Percentiles rank a stretch among this genome's conserved stretches.
Evolutionary conservation across 805 yeast genomes (phyloP).

Genomic region (Metschnikowia henanensis): DNA sequence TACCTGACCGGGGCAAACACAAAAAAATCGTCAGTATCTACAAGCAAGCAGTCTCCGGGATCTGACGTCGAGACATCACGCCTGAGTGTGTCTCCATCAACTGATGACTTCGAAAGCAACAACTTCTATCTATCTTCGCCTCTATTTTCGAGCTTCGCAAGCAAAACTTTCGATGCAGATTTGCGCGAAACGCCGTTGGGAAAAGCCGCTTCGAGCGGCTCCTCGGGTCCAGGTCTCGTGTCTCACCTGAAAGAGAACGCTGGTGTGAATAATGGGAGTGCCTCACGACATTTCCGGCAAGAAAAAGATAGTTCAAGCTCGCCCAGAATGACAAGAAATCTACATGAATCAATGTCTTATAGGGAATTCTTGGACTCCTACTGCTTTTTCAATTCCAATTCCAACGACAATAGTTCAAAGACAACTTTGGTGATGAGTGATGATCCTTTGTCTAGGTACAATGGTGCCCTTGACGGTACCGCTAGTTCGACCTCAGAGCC

Average conservation of each 20-base stretch:
- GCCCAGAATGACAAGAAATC: slow-evolving; percentile 3
- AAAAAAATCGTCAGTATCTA: neutral
- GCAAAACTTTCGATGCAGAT: neutral
- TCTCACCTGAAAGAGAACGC: neutral
- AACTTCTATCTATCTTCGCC: slow-evolving; percentile 40
- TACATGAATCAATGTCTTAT: slow-evolving; percentile 50
- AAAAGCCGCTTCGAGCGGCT: too few species aligned
- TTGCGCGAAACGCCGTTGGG: neutral
- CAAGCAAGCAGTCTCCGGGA: neutral
- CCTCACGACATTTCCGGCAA: slow-evolving; percentile 2
- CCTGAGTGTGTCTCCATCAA: neutral
- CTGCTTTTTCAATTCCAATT: slow-evolving; percentile 50
- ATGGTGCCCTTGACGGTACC: neutral
- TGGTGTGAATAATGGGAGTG: neutral
- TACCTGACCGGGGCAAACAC: neutral
- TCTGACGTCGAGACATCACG: neutral
- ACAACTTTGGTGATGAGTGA: slow-evolving; percentile 20
- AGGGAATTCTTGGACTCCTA: slow-evolving; percentile 57
- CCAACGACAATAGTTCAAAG: slow-evolving; percentile 19
- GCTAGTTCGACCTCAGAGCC: slow-evolving; percentile 2
- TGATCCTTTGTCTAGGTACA: slow-evolving; percentile 6
- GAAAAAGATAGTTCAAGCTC: neutral
- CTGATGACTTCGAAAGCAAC: slow-evolving; percentile 32
- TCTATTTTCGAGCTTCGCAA: slow-evolving; percentile 15
- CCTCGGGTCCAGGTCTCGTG: neutral